Conservation (phyloP, 371 early-diverging fungal genomes). For the Rhizomucor miehei region DNA sequence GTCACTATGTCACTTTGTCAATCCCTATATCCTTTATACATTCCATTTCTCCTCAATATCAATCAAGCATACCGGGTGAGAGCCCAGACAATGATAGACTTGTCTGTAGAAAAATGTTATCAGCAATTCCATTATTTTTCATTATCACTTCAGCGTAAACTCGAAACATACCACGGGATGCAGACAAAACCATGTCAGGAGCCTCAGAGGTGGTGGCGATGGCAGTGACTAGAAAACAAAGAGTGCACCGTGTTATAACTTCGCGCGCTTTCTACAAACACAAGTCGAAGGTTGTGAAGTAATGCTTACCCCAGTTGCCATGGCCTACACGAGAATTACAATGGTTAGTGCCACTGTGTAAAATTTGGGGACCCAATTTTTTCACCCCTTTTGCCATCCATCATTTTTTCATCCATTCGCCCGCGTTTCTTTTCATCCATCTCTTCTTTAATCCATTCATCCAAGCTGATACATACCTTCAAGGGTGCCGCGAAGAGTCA, state of each 20-base stretch:
- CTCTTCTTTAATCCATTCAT: slow-evolving; percentile 16
- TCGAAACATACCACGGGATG: slow-evolving; percentile 80
- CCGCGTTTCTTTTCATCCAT: slow-evolving; percentile 21
- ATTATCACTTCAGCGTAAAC: background rate
- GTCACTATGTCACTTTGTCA: slow-evolving; percentile 48
- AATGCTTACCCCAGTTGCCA: slow-evolving; percentile 32
- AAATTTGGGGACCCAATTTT: background rate
- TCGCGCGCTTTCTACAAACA: background rate
- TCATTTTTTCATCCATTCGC: slow-evolving; percentile 5
- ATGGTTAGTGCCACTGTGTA: slow-evolving; percentile 4
- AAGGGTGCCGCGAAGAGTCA: slow-evolving; percentile 46
- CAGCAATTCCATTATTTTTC: background rate
- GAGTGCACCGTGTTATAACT: background rate
- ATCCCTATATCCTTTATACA: slow-evolving; percentile 2
- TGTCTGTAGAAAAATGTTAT: slow-evolving; percentile 56
- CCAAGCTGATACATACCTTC: slow-evolving; percentile 22
- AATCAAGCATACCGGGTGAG: slow-evolving; percentile 64
- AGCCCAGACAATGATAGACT: slow-evolving; percentile 96
- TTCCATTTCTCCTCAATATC: background rate
- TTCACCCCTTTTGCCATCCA: background rate
- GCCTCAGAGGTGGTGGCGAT: slow-evolving; percentile 91
- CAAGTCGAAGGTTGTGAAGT: slow-evolving; percentile 1
- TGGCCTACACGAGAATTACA: slow-evolving; percentile 21
- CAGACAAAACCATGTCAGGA: slow-evolving; percentile 89
- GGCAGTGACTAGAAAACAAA: slow-evolving; percentile 75